Evolutionary conservation across 768 basidiomycete genomes (phyloP).

Genomic region (Leccinum imitatum): DNA sequence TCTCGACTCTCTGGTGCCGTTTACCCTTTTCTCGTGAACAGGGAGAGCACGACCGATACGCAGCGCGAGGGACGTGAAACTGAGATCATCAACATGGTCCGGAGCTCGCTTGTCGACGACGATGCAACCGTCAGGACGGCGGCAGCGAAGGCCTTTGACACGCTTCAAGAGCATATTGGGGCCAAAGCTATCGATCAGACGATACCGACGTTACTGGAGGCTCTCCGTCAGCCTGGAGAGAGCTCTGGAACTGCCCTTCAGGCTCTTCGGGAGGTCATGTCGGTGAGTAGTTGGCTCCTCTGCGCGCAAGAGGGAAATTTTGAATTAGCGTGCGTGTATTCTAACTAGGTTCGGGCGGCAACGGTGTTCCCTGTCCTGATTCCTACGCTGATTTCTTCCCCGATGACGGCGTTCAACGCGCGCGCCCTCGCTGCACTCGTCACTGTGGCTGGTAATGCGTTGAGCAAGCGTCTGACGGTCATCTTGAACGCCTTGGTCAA

Average conservation of each 20-base stretch:
- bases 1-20: neutral
- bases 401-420: conserved; percentile 95
- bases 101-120: conserved; percentile 84
- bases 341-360: conserved; percentile 77
- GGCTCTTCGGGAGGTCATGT: conserved; percentile 93
- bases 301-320: neutral
- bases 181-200: conserved; percentile 93
- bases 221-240: conserved; percentile 88
- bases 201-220: conserved; percentile 91
- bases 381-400: conserved; percentile 85
- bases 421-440: conserved; percentile 88
- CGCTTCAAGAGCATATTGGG: conserved; percentile 89
- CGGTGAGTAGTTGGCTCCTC: conserved; percentile 45
- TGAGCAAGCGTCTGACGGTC: conserved; percentile 78
- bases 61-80: conserved; percentile 89
- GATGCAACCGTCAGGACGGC: conserved; percentile 83
- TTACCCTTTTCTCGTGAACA: neutral
- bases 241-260: conserved; percentile 94
- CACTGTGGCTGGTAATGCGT: conserved; percentile 87
- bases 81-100: conserved; percentile 83
- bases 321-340: neutral
- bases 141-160: conserved; percentile 87
- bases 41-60: conserved; percentile 74
- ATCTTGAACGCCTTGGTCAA: conserved; percentile 81
- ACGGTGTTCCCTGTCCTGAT: conserved; percentile 98